Base-by-base conservation (phyloP, 208 protist genomes). In the Crithidia bombi region DNA sequence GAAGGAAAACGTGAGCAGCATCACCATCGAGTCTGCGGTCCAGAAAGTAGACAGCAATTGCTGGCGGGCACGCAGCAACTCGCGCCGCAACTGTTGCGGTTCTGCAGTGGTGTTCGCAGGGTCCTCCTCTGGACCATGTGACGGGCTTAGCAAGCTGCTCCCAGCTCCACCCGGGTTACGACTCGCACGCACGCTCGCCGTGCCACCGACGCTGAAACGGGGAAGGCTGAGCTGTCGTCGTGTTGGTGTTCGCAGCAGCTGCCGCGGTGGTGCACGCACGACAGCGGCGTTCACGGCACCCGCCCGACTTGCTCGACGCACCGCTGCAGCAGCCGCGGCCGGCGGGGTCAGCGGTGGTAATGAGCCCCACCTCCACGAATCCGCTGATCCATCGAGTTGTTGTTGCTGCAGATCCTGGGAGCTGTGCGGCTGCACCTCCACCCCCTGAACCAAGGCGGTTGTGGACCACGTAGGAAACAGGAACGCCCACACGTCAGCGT, bases 1-100 rank as follows among this genome's bases (percentile, higher is more conserved):
- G 11, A 72, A 10, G 1, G 33, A 38, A 19, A 66, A 52, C 2
- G 57, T 63, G 1, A 67, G 1, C 4, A 55, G 7, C 9, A 63
- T 25, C n/a, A 65, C 38, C 14, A 38, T 39, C 12, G 38, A 3
- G 46, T 76, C 56, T 10, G 54, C 51, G 43, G 57, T 3, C 70
- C 70, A 76, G 10, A 65, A 61, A 19, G 70, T 43, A 2, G 47
- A 28, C 19, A 68, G 51, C 28, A 69, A 64, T 1, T 36, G 58
- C 39, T 66, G 63, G 0, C 50, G 56, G 19, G 47, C 21, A 55
- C 39, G 56, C 56, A 57, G 47, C 44, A 47, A 28, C 12, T 35
- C 7, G 7, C 47, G 57, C 17, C 55, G 46, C 38, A 35, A 57
- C n/a, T 64, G 43, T 21, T 63, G 52, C n/a, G 54, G 26, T 11